phyloP scores from a whole-genome alignment of 1,284 basidiomycete species.

The Leccinum ambiguum region DNA sequence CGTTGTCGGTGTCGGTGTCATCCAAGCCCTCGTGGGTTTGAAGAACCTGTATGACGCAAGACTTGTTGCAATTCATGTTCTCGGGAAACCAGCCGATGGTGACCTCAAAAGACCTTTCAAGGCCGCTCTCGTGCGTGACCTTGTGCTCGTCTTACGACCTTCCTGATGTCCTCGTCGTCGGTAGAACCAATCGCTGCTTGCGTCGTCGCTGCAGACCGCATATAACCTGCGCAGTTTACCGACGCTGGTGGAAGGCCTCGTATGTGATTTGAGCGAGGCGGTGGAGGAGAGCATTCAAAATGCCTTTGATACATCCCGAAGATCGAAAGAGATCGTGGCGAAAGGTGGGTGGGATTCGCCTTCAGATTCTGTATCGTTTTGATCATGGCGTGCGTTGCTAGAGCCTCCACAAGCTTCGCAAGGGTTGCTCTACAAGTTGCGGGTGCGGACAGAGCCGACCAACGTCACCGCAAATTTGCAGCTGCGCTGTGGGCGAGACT shows the following conservation, averaged over 20 bases:
- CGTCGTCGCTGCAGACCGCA: constrained; percentile 91
- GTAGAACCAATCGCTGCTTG: constrained; percentile 86
- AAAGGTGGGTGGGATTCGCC: constrained; percentile 57
- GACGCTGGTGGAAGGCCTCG: constrained; percentile 76
- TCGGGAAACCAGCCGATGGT: constrained; percentile 78
- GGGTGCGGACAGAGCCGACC: constrained; percentile 83
- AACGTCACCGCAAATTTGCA: constrained; percentile 78
- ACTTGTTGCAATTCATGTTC: constrained; percentile 74
- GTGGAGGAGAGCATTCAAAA: constrained; percentile 79
- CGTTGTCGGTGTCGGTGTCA: constrained; percentile 29
- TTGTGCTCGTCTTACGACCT: not conserved
- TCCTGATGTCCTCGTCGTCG: constrained; percentile 2
- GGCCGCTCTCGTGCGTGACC: constrained; percentile 61
- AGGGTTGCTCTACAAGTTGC: constrained; percentile 67
- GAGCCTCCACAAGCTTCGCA: constrained; percentile 31
- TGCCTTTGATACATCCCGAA: constrained; percentile 84
- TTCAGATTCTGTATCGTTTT: not conserved
- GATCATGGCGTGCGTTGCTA: too few relatives aligned
- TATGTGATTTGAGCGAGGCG: constrained; percentile 81
- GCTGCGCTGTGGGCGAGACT: constrained; percentile 82
- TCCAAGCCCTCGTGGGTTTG: constrained; percentile 88
- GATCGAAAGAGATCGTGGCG: constrained; percentile 77
- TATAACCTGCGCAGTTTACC: constrained; percentile 88
- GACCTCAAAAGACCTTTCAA: constrained; percentile 94
- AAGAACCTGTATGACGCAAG: constrained; percentile 88